phyloP scores from a whole-genome alignment of 768 basidiomycete species.

The Cystobasidium tubakii region DNA sequence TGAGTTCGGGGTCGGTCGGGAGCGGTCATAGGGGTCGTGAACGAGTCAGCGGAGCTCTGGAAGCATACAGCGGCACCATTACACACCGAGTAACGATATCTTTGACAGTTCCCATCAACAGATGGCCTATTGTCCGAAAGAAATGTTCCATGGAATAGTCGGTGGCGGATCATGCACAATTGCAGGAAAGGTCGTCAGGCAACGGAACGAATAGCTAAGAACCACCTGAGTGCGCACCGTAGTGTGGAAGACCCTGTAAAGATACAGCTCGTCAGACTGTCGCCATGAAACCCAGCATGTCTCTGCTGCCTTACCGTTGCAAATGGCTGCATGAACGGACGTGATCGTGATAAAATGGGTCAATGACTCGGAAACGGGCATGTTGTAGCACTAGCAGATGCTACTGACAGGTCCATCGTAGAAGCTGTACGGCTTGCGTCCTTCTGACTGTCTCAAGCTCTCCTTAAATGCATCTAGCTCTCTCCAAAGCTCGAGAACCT shows the following conservation, averaged over 20 bases:
- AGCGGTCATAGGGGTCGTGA: background rate
- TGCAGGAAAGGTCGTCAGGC: background rate
- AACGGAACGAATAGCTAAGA: background rate
- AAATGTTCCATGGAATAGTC: background rate
- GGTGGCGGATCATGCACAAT: background rate
- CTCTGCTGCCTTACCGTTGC: background rate
- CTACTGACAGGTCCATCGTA: constrained; percentile 70
- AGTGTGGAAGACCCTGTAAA: constrained; percentile 72
- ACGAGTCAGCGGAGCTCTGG: background rate
- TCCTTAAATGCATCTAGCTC: constrained; percentile 86
- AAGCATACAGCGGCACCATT: background rate
- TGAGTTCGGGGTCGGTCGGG: background rate
- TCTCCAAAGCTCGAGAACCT: constrained; percentile 24
- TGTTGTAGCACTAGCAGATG: background rate
- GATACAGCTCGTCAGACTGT: background rate
- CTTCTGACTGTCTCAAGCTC: constrained; percentile 66
- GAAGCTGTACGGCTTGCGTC: constrained; percentile 78
- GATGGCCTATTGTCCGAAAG: constrained; percentile 21
- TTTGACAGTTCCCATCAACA: constrained; percentile 69
- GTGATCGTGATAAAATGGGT: constrained; percentile 2
- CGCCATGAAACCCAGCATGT: no score
- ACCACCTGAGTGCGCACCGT: constrained; percentile 55
- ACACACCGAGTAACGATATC: constrained; percentile 38
- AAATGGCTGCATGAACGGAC: constrained; percentile 5
- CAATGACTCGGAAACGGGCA: background rate